A percentile compares a stretch with the other conserved stretches of the same genome.
These are phyloP conservation scores for Aspergillus brunneoviolaceus DNA, from an alignment of 2,329 filamentous ascomycete species.

Conservation along the genomic window DNA sequence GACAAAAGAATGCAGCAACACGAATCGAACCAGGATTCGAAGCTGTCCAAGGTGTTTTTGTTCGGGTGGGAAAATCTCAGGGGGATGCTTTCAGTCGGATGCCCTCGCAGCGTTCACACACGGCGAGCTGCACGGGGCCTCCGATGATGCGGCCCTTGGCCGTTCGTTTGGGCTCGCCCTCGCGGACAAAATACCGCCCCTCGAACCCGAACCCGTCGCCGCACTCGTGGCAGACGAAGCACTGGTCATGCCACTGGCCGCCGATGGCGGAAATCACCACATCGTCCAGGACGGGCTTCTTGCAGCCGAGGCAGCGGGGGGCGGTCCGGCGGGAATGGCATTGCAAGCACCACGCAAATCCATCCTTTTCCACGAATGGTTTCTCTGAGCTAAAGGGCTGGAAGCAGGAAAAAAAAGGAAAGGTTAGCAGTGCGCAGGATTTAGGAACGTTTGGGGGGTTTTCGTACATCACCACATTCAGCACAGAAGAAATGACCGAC, in stretches of 20 bases:
- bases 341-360: constrained; percentile 92
- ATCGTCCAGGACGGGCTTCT: constrained; percentile 80
- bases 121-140: constrained; percentile 55
- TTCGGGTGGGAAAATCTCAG: background rate
- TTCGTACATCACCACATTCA: constrained; percentile 78
- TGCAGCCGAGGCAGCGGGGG: constrained; percentile 84
- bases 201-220: constrained; percentile 58
- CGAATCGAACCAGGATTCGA: background rate
- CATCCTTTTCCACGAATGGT: constrained; percentile 96
- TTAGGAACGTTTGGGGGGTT: background rate
- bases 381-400: constrained; percentile 59
- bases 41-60: no score
- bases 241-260: constrained; percentile 88
- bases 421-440: constrained; percentile 13
- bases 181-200: constrained; percentile 62
- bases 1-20: background rate
- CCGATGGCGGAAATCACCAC: constrained; percentile 87
- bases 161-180: constrained; percentile 49
- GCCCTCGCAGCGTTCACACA: constrained; percentile 64
- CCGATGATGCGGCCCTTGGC: constrained; percentile 49
- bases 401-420: background rate
- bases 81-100: constrained; percentile 59
- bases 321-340: constrained; percentile 92
- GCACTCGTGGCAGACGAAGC: constrained; percentile 79
- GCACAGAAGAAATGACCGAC: constrained; percentile 98